Evolutionary conservation across 2,329 filamentous ascomycete species (phyloP), one percentile per base, ranked within the genome.

Genomic region (Monosporascus sp.): DNA sequence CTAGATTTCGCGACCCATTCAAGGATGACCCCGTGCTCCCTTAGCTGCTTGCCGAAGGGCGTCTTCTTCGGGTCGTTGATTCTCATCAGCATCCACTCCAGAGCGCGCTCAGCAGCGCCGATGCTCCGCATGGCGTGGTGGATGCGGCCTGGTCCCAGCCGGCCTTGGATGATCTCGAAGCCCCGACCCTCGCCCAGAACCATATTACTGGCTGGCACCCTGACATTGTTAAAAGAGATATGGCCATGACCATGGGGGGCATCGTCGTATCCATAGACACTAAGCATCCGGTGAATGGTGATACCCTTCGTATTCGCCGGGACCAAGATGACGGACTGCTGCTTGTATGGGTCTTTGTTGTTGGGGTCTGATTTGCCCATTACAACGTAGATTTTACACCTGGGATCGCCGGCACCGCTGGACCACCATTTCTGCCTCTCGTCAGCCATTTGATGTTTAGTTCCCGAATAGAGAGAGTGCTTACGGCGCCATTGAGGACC

Each of bases 161-260:
- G 90, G 53, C 94, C 94, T 71, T 99, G 94, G 67, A 99, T 97
- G 68, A 99, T 96, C 73, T 99, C 94, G 70, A 99, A 99, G 20
- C 94, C 94, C 57, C 90, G 85, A 59, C 94, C 94, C 70, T 94
- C 90, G 55, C 94, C 93, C 3, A 99, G 86, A 11, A 97, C 88
- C 66, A 99, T 86, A 75, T 89, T 94, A 64, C 77, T 76, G 34
- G 79, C 84, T 7, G 93, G 93, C 0, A 99, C 89, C 54, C 93
- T 88, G 57, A 97, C 94, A 68, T 97, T 88, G 54, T 85, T 79
- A 74, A 99, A 97, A 37, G 78, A 82, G 67, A 99, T 84, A 72
- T 99, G 93, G 45, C 91, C 94, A 74, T 99, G 94, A 52, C 94
- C 94, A 71, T 99, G 94, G 2, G 94, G 94, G n/a, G 94, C 94